Base-by-base conservation (phyloP, 768 basidiomycete species). In the Suillus americanus region DNA sequence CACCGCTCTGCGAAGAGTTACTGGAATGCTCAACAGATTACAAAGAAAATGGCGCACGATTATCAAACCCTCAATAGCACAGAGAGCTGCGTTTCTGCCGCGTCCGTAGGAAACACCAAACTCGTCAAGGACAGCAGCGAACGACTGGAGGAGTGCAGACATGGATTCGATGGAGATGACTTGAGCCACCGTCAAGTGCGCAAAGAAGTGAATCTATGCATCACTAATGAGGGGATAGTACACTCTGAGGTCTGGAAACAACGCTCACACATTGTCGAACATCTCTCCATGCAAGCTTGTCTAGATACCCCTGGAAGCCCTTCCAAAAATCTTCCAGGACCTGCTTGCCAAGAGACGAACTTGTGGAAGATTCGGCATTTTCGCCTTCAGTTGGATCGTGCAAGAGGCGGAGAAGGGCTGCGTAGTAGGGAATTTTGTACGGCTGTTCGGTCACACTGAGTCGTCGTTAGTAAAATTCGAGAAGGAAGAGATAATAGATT, bases 361-460 rank as follows among this genome's bases (percentile, higher is more conserved):
- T 35, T 18, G 75, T 62, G 18, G 77, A 74, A 8, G 75, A 74
- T 20, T 69, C 72, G 14, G 78, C 77, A 3, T 71, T 63, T 2
- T 74, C 74, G 40, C 77, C 77, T 46, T 82, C 84, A 13, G 70
- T 64, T 43, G 75, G 80, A 70, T 86, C 83, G 69, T 87, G 83
- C 45, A 98, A 79, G 45, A 88, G 77, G 25, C 89, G 84, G 56
- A 97, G 82, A 20, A 98, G 78, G 13, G 92, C 86, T 14, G 93
- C 93, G 77, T 95, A 95, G 73, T 88, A 91, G 0, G 94, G 90
- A 41, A 93, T 91, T 81, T 99, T 99, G 81, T 88, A 95, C 0
- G 96, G 95, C 70, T 97, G 91, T 77, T 98, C 94, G 1, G 90
- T 94, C 61, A 94, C 87, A 59, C 93, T 95, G 72, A 23, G 41